Evolutionary conservation across 2,329 filamentous ascomycete genomes (phyloP).

Genomic region (Aspergillus pseudoterreus): DNA sequence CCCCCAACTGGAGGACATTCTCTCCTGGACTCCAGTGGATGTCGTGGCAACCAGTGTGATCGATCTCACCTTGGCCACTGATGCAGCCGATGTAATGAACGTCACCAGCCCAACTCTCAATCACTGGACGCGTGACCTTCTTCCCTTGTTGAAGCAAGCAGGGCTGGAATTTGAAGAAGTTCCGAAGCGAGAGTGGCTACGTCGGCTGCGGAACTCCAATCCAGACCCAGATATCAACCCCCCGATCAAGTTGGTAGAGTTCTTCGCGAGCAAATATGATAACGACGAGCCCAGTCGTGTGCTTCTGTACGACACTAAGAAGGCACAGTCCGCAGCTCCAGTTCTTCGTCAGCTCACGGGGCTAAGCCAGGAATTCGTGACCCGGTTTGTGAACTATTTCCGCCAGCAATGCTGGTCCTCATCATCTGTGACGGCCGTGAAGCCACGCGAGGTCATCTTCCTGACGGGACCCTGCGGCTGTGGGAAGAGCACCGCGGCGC

Average conservation of each 20-base stretch:
- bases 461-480: constrained; percentile 53
- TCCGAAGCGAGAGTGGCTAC: constrained; percentile 24
- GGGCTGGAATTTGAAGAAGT: constrained; percentile 34
- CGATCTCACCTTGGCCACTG: constrained; percentile 17
- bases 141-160: constrained; percentile 49
- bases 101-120: constrained; percentile 50
- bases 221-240: constrained; percentile 49
- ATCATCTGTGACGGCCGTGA: background rate
- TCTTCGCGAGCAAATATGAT: constrained; percentile 52
- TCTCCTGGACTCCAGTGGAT: constrained; percentile 45
- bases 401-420: constrained; percentile 13
- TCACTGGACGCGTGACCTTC: constrained; percentile 42
- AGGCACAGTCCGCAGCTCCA: constrained; percentile 13
- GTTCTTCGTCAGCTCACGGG: constrained; percentile 11
- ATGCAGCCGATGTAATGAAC: constrained; percentile 30
- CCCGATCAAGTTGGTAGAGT: constrained; percentile 51
- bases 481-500: constrained; percentile 52
- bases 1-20: constrained; percentile 43
- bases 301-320: constrained; percentile 26
- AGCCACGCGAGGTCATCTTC: constrained; percentile 15
- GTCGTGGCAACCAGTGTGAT: constrained; percentile 35
- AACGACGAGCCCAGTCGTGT: constrained; percentile 23
- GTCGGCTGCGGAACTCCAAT: constrained; percentile 43
- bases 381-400: constrained; percentile 14
- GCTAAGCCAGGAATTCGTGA: constrained; percentile 7